Evolutionary conservation across 2,329 filamentous ascomycete genomes (phyloP).

Genomic region (Aureobasidium sp.): DNA sequence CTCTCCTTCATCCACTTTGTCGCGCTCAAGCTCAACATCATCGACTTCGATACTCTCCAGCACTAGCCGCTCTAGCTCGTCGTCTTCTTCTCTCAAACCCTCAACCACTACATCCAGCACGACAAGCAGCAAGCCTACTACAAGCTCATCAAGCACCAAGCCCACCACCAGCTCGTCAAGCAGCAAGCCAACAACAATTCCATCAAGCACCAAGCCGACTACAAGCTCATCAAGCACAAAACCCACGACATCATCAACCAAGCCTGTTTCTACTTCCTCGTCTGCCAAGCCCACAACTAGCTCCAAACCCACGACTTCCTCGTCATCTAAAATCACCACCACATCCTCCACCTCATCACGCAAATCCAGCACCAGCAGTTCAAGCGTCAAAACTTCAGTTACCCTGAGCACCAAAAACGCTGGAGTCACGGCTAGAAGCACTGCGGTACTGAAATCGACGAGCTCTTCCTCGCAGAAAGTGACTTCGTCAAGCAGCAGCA

Average conservation of each 20-base stretch:
- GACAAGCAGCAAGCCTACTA: not conserved
- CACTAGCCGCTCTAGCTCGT: not conserved
- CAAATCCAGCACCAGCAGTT: not conserved
- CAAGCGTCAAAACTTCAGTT: not conserved
- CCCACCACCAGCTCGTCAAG: not conserved
- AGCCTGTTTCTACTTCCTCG: too few species aligned
- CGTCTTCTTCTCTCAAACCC: not conserved
- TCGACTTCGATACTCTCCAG: not conserved
- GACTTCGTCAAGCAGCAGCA: too few species aligned
- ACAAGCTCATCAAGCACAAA: not conserved
- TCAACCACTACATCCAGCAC: not conserved
- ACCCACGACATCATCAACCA: not conserved
- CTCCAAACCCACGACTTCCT: not conserved
- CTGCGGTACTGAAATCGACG: not conserved
- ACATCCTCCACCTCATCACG: not conserved
- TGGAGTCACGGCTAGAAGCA: not conserved
- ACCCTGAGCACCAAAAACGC: not conserved
- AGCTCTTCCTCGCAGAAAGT: too few species aligned
- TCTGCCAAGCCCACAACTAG: not conserved
- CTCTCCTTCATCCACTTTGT: too few species aligned
- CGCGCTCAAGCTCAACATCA: not conserved
- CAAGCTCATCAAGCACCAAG: not conserved
- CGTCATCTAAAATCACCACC: not conserved
- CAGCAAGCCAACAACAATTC: not conserved
- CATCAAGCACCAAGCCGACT: not conserved